Evolutionary conservation across 2,329 filamentous ascomycete species (phyloP).

Genomic region (Paraphoma chrysanthemicola): DNA sequence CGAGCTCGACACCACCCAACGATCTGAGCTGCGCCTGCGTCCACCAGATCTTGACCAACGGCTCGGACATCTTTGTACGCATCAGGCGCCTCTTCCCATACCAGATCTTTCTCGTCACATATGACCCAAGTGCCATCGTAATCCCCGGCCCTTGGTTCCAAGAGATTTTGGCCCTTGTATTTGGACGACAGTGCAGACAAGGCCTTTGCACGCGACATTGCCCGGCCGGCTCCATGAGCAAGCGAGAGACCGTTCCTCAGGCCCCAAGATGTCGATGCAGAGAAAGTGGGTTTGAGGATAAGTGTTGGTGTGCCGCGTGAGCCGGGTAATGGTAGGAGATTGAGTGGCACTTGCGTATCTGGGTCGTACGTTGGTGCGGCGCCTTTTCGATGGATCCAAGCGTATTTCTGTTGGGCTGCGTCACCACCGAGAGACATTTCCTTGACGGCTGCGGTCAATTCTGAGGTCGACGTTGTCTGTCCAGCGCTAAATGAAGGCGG

Average conservation of each 20-base stretch:
- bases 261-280: conserved; percentile 33
- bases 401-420: conserved; percentile 14
- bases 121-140: conserved; percentile 46
- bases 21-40: conserved; percentile 38
- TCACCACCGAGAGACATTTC: not conserved
- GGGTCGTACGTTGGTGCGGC: conserved; percentile 42
- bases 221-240: conserved; percentile 48
- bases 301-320: conserved; percentile 49
- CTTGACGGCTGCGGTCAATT: not conserved
- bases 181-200: conserved; percentile 38
- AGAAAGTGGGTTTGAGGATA: conserved; percentile 44
- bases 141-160: conserved; percentile 26
- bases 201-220: conserved; percentile 48
- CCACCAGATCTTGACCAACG: conserved; percentile 45
- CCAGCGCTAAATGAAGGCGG: conserved; percentile 3
- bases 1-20: conserved; percentile 43
- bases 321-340: conserved; percentile 46
- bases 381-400: conserved; percentile 50
- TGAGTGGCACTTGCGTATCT: conserved; percentile 25
- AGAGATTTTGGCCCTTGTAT: conserved; percentile 40
- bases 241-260: conserved; percentile 44
- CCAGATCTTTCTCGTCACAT: conserved; percentile 47
- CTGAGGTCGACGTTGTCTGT: not conserved
- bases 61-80: conserved; percentile 49
- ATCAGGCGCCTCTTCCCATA: conserved; percentile 49